Base-by-base conservation (phyloP, 139 green algal species). In the Picochlorum sp. region DNA sequence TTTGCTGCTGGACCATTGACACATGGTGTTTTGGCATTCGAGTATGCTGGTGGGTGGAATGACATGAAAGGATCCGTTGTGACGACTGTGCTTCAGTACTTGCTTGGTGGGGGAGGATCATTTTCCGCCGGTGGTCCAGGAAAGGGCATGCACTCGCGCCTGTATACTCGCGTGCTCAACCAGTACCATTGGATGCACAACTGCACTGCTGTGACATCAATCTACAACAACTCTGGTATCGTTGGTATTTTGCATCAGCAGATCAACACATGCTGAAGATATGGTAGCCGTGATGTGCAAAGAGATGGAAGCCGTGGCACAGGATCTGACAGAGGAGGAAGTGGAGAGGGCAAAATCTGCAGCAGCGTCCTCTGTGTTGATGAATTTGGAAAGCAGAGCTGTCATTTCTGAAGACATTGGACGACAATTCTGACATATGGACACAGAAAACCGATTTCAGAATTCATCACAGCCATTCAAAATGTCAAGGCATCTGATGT, bases 121-220 rank as follows among this genome's bases (percentile, higher is more conserved):
- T 98, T 98, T 79, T 92, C 81, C 11, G 76, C 84, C 24, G 83
- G 78, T 16, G 87, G 86, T 28, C 87, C 91, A 16, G 92, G 92
- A 72, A 98, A 98, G 77, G 92, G 92, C 74, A 98, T 98, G 92
- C 90, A 98, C 85, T 90, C 79, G 4, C 76, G 91, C 4, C 78
- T 98, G 51, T 98, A 98, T 84, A 91, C 82, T 1, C 81, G 88
- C 30, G 90, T 98, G 65, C 84, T 98, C 20, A 95, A 92, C 75
- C 57, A 82, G 49, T 66, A 89, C 72, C 23, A 45, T 57, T 87
- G 82, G 86, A 72, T 94, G 57, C 78, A 89, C 63, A 94, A 90
- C 71, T 96, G 88, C 86, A 86, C 79, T 21, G 84, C 83, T 30
- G 85, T 96, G 78, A 89, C 76, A 78, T 80, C 70, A 63, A 80